Conservation (phyloP, 2,329 filamentous ascomycete species). For the Alternaria novae-zelandiae region DNA sequence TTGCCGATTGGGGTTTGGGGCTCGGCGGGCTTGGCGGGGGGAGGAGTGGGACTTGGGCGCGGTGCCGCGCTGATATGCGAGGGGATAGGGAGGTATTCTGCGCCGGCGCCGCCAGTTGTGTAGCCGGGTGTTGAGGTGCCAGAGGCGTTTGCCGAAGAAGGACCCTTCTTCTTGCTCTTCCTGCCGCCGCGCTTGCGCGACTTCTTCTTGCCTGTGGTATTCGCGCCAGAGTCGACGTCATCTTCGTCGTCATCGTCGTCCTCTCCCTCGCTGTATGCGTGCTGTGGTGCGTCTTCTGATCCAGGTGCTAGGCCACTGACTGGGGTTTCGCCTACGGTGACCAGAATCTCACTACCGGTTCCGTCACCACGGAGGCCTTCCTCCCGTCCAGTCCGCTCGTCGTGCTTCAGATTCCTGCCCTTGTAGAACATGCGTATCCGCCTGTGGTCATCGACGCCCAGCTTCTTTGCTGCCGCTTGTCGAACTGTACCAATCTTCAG, state of each 20-base stretch:
- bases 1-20: conserved; percentile 58
- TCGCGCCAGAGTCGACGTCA: conserved; percentile 35
- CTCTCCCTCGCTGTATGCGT: conserved; percentile 40
- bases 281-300: conserved; percentile 41
- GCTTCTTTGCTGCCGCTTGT: conserved; percentile 70
- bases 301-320: conserved; percentile 49
- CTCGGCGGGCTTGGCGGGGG: conserved; percentile 37
- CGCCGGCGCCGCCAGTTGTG: conserved; percentile 35
- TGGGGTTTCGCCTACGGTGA: conserved; percentile 62
- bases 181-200: conserved; percentile 44
- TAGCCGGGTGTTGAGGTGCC: conserved; percentile 53
- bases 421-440: conserved; percentile 76
- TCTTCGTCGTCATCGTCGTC: conserved; percentile 51
- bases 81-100: conserved; percentile 48
- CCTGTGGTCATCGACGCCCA: conserved; percentile 64
- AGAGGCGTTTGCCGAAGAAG: conserved; percentile 49
- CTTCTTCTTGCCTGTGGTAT: conserved; percentile 42
- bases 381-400: conserved; percentile 61
- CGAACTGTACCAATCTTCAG: conserved; percentile 70
- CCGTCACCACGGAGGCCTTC: conserved; percentile 66
- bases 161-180: conserved; percentile 55
- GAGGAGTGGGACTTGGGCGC: conserved; percentile 42
- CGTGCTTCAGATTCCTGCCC: conserved; percentile 72
- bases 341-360: conserved; percentile 65
- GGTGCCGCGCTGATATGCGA: conserved; percentile 42